Evolutionary conservation across 371 early-diverging fungal species (phyloP).

Genomic region (Circinella minor): DNA sequence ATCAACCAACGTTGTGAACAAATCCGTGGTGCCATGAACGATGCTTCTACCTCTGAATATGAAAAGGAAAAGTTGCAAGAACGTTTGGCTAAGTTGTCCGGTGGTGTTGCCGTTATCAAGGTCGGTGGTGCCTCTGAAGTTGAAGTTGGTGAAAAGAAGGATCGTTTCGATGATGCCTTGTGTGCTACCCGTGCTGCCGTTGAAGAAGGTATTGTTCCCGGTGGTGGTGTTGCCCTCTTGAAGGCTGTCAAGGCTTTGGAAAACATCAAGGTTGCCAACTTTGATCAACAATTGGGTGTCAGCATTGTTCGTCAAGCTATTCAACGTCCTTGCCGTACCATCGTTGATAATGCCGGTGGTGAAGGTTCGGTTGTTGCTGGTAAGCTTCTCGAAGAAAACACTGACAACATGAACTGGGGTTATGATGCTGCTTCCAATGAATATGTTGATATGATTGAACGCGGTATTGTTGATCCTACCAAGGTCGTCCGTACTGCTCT

Average conservation of each 20-base stretch:
- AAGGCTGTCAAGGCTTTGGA: conserved; percentile 88
- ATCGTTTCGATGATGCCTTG: conserved; percentile 94
- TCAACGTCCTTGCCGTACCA: conserved; percentile 90
- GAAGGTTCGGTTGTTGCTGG: conserved; percentile 97
- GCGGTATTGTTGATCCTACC: conserved; percentile 96
- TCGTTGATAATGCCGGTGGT: conserved; percentile 95
- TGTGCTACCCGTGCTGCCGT: conserved; percentile 99
- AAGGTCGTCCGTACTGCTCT: conserved; percentile 98
- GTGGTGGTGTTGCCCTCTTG: conserved; percentile 95
- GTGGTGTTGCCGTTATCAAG: conserved; percentile 98
- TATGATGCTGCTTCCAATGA: conserved; percentile 92
- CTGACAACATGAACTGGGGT: conserved; percentile 84
- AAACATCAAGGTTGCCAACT: conserved; percentile 85
- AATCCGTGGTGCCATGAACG: conserved; percentile 89
- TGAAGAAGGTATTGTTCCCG: conserved; percentile 98
- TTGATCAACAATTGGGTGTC: conserved; percentile 97
- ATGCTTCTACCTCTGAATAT: conserved; percentile 86
- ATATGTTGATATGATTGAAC: conserved; percentile 94
- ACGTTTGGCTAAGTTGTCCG: conserved; percentile 96
- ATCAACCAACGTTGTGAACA: conserved; percentile 94
- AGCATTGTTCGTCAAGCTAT: conserved; percentile 94
- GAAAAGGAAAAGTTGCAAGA: conserved; percentile 99
- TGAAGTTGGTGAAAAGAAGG: conserved; percentile 99
- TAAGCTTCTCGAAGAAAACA: conserved; percentile 81
- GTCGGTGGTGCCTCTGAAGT: conserved; percentile 98